Conservation (phyloP, 768 basidiomycete species). For the Cantharellus anzutake region DNA sequence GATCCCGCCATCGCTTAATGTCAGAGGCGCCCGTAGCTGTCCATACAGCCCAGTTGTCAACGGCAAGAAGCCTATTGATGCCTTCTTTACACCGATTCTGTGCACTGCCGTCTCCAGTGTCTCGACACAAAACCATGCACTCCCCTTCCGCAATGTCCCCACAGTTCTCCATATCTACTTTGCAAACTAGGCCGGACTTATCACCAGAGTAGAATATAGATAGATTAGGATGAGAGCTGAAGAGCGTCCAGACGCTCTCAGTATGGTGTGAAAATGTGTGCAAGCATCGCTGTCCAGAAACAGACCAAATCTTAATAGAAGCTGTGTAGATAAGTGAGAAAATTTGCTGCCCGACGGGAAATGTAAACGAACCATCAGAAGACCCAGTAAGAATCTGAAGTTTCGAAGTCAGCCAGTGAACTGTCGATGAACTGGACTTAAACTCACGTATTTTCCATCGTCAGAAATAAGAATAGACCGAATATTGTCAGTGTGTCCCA, state of each 20-base stretch:
- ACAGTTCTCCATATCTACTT: conserved; percentile 76
- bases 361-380: conserved; percentile 34
- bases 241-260: conserved; percentile 79
- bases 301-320: conserved; percentile 89
- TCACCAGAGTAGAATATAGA: conserved; percentile 91
- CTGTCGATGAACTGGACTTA: conserved; percentile 8
- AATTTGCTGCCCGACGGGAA: background rate
- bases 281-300: conserved; percentile 66
- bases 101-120: conserved; percentile 14
- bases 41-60: conserved; percentile 79
- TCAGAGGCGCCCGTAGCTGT: conserved; percentile 71
- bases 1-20: conserved; percentile 66
- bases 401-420: background rate
- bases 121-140: conserved; percentile 57
- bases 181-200: conserved; percentile 71
- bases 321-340: conserved; percentile 18
- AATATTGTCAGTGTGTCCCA: conserved; percentile 96
- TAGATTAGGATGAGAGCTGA: conserved; percentile 71
- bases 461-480: conserved; percentile 76
- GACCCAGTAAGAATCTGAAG: conserved; percentile 57
- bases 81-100: conserved; percentile 28
- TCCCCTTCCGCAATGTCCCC: conserved; percentile 73
- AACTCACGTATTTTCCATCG: conserved; percentile 72
- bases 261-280: conserved; percentile 95
- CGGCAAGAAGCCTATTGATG: conserved; percentile 63